Evolutionary conservation across 2,329 filamentous ascomycete species (phyloP).

Genomic region (Apiospora rasikravindrae): DNA sequence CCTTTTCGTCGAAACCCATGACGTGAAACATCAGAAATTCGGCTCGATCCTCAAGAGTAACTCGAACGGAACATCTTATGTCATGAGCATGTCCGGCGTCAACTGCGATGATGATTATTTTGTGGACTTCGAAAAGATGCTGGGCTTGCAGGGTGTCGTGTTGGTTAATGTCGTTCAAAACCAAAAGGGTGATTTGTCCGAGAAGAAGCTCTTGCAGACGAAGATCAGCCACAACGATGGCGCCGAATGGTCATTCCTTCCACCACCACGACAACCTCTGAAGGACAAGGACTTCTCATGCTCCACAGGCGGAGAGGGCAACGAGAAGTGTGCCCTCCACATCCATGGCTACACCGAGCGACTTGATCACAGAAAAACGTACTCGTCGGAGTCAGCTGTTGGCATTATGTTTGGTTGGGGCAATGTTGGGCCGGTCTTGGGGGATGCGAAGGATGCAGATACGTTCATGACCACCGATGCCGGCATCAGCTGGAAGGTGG

Average conservation of each 20-base stretch:
- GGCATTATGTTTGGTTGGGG: constrained; percentile 91
- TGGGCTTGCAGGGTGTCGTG: constrained; percentile 87
- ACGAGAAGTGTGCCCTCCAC: constrained; percentile 80
- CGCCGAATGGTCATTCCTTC: constrained; percentile 79
- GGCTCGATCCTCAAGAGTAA: constrained; percentile 97
- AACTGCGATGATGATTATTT: constrained; percentile 79
- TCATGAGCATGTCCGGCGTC: constrained; percentile 79
- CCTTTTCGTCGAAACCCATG: constrained; percentile 85
- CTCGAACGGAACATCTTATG: constrained; percentile 95
- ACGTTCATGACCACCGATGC: constrained; percentile 92
- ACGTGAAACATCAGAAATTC: constrained; percentile 67
- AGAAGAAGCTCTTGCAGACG: constrained; percentile 81
- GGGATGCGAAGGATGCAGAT: constrained; percentile 72
- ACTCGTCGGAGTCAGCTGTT: constrained; percentile 84
- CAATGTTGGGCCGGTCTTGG: constrained; percentile 80
- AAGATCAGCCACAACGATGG: constrained; percentile 98
- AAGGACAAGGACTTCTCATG: constrained; percentile 77
- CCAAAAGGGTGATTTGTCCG: constrained; percentile 61
- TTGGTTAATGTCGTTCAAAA: constrained; percentile 88
- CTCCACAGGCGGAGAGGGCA: constrained; percentile 57
- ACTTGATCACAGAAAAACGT: constrained; percentile 79
- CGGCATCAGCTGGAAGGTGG: constrained; percentile 84
- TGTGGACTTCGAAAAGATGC: constrained; percentile 96
- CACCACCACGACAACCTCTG: constrained; percentile 75
- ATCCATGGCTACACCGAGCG: constrained; percentile 96